Base-by-base conservation (phyloP, 345 rosid species). In the Geranium brycei region DNA sequence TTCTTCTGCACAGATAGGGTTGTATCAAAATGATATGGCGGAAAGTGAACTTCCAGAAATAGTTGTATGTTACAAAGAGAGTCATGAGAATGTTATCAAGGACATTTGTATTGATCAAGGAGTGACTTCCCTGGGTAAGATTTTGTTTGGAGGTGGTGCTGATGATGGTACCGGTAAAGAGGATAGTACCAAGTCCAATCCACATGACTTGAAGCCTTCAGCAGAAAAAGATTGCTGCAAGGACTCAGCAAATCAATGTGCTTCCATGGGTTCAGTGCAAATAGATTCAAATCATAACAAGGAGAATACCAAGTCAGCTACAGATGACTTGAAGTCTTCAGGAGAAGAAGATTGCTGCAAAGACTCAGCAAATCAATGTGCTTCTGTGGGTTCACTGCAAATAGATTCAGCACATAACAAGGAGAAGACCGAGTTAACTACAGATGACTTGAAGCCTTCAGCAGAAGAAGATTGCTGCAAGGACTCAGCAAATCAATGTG, bases 71-170 rank as follows among this genome's bases (percentile, higher is more conserved):
- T 89, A 76, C 79, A 75, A 82, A 68, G 90, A 85, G 74, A 76
- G 68, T 31, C 66, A 78, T 56, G 81, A 68, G 67, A 80, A 80
- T 68, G 80, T 78, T 1, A 77, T 87, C 31, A 93, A 90, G 78
- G 99, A 88, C 66, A 86, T 90, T 14, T 88, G 95, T 30, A 56
- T 90, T 2, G 95, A 93, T 31, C 88, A 93, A 67, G 91, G 81
- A 61, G 75, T 88, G 17, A 87, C 84, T 31, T 73, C 76, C 18
- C 77, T 79, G 23, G 85, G 76, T 66, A 83, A 75, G 76, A 78
- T 85, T 63, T 76, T 80, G 70, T 83, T 82, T 57, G 82, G 53
- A 3, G 14, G 10, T 8, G 15, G 53, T 35, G 41, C 4, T 35
- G 41, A 35, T 35, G 41, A 35, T 4, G 41, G 41, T 35, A 35